Evolutionary conservation across 306 rosid genomes (phyloP).

Genomic region (Sicyos baderoa): DNA sequence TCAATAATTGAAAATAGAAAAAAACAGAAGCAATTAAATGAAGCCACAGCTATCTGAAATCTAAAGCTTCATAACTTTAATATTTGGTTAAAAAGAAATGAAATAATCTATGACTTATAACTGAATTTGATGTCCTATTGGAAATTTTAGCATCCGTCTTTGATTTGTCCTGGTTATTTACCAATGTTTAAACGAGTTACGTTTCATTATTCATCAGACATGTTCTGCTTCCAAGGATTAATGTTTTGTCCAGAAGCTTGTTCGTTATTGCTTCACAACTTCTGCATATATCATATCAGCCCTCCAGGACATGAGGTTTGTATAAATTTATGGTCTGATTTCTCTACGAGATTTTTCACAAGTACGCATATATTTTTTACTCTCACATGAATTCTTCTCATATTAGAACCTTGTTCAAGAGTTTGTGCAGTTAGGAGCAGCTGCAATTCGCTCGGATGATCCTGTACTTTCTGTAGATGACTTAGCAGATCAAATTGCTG

Average conservation of each 20-base stretch:
- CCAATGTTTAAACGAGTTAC: not conserved
- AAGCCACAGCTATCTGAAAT: not conserved
- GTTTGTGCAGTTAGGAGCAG: constrained; percentile 87
- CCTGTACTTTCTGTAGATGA: constrained; percentile 74
- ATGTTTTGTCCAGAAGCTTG: constrained; percentile 86
- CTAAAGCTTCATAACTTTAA: not conserved
- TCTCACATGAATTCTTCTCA: constrained; percentile 13
- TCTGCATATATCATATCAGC: constrained; percentile 92
- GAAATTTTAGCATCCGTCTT: not conserved
- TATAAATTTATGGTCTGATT: constrained; percentile 30
- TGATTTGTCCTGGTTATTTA: not conserved
- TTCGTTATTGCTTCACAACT: constrained; percentile 86
- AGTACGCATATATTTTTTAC: not conserved
- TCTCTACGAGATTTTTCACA: constrained; percentile 7
- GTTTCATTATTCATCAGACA: constrained; percentile 41
- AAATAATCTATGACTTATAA: not conserved
- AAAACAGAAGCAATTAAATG: not conserved
- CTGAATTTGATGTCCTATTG: not conserved
- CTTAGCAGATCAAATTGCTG: constrained; percentile 90
- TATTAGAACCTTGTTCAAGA: constrained; percentile 47
- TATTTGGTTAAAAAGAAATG: not conserved
- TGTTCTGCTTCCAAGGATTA: constrained; percentile 92
- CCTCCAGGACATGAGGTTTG: constrained; percentile 99
- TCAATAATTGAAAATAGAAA: not conserved
- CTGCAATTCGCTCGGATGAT: constrained; percentile 45